Base-by-base conservation (phyloP, 306 rosid species). In the Pterocarpus macrocarpus region DNA sequence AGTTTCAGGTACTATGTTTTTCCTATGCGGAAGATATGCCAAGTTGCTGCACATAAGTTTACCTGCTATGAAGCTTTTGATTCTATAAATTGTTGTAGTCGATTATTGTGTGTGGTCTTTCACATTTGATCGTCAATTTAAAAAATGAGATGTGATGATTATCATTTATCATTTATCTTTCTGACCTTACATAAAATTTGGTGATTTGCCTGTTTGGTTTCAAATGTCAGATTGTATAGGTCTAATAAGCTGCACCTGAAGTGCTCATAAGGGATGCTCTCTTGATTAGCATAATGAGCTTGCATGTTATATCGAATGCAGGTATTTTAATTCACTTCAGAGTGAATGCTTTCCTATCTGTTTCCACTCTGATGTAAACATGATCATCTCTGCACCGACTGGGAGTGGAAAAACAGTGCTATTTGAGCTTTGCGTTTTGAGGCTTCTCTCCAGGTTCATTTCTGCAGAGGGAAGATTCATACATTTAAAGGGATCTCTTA, bases 321-420 rank as follows among this genome's bases (percentile, higher is more conserved):
- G 99, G 88, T 95, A 93, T 81, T 95, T 95, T 77, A 95, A 95
- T 82, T 95, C 99, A 8, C 91, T 95, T 80, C 99, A 95, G 92
- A 95, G 97, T 77, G 99, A 95, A 82, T 95, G 99, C 81, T 93
- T 95, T 86, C 92, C 97, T 44, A 73, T 84, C 77, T 95, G 99
- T 87, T 90, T 91, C 87, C 89, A 95, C 88, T 91, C 99, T 36
- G 95, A 95, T 83, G 80, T 61, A 75, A 95, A 95, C 86, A 90
- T 95, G 99, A 89, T 93, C 81, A 88, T 95, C 83, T 93, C 99
- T 35, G 99, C 99, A 22, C 99, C 99, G 56, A 95, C 99, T 66
- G 98, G 98, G 64, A 91, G 99, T 82, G 99, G 99, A 38, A 95
- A 95, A 91, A 95, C 99, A 32, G 96, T 89, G 77, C 92, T 95